Evolutionary conservation across 257 asterid species (phyloP), one percentile per base, ranked within the genome.

Genomic region (Rehmannia glutinosa): DNA sequence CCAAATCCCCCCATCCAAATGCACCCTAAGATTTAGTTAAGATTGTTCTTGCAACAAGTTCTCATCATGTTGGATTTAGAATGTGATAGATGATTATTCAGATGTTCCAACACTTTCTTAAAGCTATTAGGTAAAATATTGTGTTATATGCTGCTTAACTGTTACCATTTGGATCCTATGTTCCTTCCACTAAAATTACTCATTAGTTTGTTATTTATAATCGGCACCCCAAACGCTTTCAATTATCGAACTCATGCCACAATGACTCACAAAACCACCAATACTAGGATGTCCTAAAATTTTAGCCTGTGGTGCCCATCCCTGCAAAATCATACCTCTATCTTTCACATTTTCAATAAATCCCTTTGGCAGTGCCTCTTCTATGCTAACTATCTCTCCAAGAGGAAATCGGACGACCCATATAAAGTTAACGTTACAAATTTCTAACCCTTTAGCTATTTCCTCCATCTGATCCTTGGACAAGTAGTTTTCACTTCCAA

Each of bases 401-500:
- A 16, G n/a, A 5, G 83, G 82, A 43, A 69, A 70, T 70, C 88
- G 38, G 7, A 80, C 42, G 3, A 80, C 81, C 86, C 88, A 83
- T 3, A 83, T 75, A 58, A 83, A 83, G 33, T 70, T 75, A 7
- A 77, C 83, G 2, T 51, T 36, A 36, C 70, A 72, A 20, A 62
- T n/a, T 43, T 77, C 85, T 13, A 83, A 32, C 20, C 80, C 82
- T 16, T 80, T 72, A 0, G 80, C 83, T 47, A 83, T 64, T 15
- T 73, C 81, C 11, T 16, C 52, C 1, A 83, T 74, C 12, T 80
- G 81, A 23, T 72, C 57, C n/a, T 36, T 53, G n/a, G 78, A 50
- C 64, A 82, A 53, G 64, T 70, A 83, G 71, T 72, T 68, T 39
- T 83, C 88, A 45, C 83, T 80, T 8, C 88, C 88, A 67, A 77